These are phyloP conservation scores for Puccinia triticina DNA, from an alignment of 1,284 basidiomycete genomes.

Conservation along the genomic window DNA sequence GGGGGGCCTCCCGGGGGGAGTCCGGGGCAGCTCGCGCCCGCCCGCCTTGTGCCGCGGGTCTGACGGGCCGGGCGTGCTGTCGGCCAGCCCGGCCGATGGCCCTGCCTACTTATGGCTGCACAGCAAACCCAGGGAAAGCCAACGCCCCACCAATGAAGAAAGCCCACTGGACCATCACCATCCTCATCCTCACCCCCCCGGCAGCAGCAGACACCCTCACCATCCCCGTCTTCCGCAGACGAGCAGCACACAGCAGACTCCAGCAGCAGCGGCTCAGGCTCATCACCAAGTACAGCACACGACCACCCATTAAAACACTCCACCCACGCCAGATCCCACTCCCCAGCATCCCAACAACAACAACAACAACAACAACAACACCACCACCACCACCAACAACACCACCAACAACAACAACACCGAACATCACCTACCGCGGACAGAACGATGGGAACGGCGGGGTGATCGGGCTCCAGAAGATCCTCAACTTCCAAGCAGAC, in stretches of 20 bases:
- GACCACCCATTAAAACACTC: too few relatives aligned
- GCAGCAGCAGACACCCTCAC: background rate
- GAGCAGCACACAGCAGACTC: background rate
- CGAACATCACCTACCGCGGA: slow-evolving; percentile 20
- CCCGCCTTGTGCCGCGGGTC: too few relatives aligned
- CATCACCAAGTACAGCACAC: slow-evolving; percentile 22
- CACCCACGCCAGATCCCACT: slow-evolving; percentile 17
- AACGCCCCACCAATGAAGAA: background rate
- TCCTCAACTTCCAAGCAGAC: slow-evolving; percentile 49
- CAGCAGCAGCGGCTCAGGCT: slow-evolving; percentile 15
- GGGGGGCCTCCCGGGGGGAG: too few relatives aligned
- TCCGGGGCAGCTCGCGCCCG: too few relatives aligned
- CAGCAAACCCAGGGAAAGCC: background rate
- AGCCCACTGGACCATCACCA: background rate
- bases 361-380: background rate
- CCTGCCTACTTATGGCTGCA: too few relatives aligned
- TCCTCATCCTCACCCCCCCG: background rate
- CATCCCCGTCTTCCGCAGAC: slow-evolving; percentile 6
- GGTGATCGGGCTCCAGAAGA: slow-evolving; percentile 28
- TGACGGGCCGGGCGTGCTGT: too few relatives aligned
- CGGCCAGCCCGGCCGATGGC: too few relatives aligned
- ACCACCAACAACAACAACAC: background rate
- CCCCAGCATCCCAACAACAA: background rate
- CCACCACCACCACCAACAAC: background rate
- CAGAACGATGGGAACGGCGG: slow-evolving; percentile 31